A percentile compares a stretch with the other conserved stretches of the same genome.
Evolutionary conservation across 768 basidiomycete genomes (phyloP).

Genomic region (Rhodocollybia butyracea): DNA sequence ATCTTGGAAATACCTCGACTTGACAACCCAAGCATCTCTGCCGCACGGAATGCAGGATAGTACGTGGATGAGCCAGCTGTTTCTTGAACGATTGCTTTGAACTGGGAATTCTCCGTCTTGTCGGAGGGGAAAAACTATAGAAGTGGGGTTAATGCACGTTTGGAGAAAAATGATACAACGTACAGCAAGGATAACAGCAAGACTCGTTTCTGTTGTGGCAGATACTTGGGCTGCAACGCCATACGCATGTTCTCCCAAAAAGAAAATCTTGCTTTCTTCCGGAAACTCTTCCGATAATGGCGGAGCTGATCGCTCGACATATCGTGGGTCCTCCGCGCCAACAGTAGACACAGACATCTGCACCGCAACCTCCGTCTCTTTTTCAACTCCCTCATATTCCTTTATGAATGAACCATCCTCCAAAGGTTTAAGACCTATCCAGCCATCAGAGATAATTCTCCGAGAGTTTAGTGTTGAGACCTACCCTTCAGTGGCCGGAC

Average conservation of each 20-base stretch:
- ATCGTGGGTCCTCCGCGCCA: constrained; percentile 85
- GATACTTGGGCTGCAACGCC: constrained; percentile 93
- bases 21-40: constrained; percentile 70
- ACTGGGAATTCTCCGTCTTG: constrained; percentile 71
- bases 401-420: constrained; percentile 92
- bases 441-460: not conserved
- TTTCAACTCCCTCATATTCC: constrained; percentile 83
- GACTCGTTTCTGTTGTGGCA: constrained; percentile 58
- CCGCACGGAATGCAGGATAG: constrained; percentile 74
- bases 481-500: constrained; percentile 89
- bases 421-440: constrained; percentile 78
- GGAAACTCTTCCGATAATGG: constrained; percentile 89
- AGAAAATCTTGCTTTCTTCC: constrained; percentile 87
- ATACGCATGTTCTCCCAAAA: constrained; percentile 92
- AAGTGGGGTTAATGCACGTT: not conserved
- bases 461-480: constrained; percentile 13
- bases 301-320: constrained; percentile 76
- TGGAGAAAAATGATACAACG: constrained; percentile 16
- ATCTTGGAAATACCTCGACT: constrained; percentile 84
- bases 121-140: constrained; percentile 85
- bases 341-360: constrained; percentile 85
- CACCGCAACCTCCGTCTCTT: constrained; percentile 81
- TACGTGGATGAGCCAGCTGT: constrained; percentile 44
- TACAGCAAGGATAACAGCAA: constrained; percentile 89
- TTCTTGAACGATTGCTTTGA: constrained; percentile 59